A percentile compares a stretch with the other conserved stretches of the same genome.
Conservation (phyloP, 805 yeast genomes). For the Middelhovenomyces tepae region DNA sequence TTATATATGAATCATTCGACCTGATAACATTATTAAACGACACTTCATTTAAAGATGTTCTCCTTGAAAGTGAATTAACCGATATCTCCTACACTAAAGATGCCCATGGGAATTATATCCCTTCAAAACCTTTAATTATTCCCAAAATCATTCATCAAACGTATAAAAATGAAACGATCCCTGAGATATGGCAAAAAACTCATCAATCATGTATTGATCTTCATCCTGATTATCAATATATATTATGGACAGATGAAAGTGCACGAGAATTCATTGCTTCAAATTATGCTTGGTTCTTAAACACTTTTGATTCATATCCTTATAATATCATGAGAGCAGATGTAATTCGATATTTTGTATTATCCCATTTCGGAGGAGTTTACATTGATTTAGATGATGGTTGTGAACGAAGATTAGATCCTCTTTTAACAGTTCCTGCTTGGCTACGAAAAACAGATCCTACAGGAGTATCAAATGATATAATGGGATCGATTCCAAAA, state of each 20-base stretch:
- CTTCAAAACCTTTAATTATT: slow-evolving; percentile 36
- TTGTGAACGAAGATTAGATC: slow-evolving; percentile 70
- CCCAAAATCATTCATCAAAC: slow-evolving; percentile 94
- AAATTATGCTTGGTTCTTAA: slow-evolving; percentile 79
- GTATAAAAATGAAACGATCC: slow-evolving; percentile 69
- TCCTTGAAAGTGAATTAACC: slow-evolving; percentile 53
- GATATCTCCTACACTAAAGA: slow-evolving; percentile 36
- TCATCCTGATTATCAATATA: slow-evolving; percentile 81
- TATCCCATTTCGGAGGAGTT: slow-evolving; percentile 79
- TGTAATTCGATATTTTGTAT: slow-evolving; percentile 77
- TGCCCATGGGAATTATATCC: slow-evolving; percentile 6
- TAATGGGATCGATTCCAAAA: slow-evolving; percentile 79
- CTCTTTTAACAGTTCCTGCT: slow-evolving; percentile 71
- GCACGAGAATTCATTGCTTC: slow-evolving; percentile 68
- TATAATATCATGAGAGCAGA: slow-evolving; percentile 87
- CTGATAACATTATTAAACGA: slow-evolving; percentile 66
- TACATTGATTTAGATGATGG: slow-evolving; percentile 90
- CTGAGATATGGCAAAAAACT: slow-evolving; percentile 72
- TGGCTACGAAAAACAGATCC: slow-evolving; percentile 83
- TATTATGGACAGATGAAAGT: slow-evolving; percentile 81
- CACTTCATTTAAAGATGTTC: slow-evolving; percentile 56
- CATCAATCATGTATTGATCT: slow-evolving; percentile 67
- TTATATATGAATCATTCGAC: slow-evolving; percentile 61
- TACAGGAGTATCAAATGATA: slow-evolving; percentile 86
- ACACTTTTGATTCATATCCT: slow-evolving; percentile 66